Evolutionary conservation across 768 basidiomycete species (phyloP), one percentile per base, ranked within the genome.

Genomic region (Trichaptum fuscoviolaceum): DNA sequence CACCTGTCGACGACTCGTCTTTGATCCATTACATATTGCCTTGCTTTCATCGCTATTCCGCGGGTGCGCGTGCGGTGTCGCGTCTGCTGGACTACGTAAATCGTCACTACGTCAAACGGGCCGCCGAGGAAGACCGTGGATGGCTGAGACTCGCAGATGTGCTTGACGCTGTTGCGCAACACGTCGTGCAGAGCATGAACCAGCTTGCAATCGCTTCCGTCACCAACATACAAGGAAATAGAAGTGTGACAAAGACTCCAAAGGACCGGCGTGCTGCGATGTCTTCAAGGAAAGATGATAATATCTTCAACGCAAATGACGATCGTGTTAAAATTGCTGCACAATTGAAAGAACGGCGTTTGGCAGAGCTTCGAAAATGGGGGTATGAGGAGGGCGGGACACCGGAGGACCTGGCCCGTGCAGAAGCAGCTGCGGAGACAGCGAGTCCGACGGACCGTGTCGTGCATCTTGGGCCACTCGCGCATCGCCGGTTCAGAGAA

Each of bases 31-130:
- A 91, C 77, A 83, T 91, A 70, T 77, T 91, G 34, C 85, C 88
- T 9, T 85, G 83, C 73, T 92, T 90, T 81, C 83, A 84, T 69
- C 89, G 90, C 64, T 92, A 85, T 74, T 82, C 82, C 68, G 80
- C 85, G 58, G 90, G 91, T 62, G 86, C 86, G 3, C 83, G 85
- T 69, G 84, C 89, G 64, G 84, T 88, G 65, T 84, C 88, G 75
- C 85, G 91, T 70, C 84, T 92, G 35, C 81, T 92, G 70, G 91
- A 86, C 78, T 92, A 92, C 69, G 80, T 87, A 61, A 87, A 86
- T 71, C 77, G 85, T 42, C 88, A 90, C 74, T 88, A 88, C 73
- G 87, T 92, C 68, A 89, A 89, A 73, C 87, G 90, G 27, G 88
- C 87, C 59, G 80, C 89, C 18, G 90, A 92, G 75, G 90, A 92